Evolutionary conservation across 179 eudicot species (phyloP).

Genomic region (Kewa caespitosa): DNA sequence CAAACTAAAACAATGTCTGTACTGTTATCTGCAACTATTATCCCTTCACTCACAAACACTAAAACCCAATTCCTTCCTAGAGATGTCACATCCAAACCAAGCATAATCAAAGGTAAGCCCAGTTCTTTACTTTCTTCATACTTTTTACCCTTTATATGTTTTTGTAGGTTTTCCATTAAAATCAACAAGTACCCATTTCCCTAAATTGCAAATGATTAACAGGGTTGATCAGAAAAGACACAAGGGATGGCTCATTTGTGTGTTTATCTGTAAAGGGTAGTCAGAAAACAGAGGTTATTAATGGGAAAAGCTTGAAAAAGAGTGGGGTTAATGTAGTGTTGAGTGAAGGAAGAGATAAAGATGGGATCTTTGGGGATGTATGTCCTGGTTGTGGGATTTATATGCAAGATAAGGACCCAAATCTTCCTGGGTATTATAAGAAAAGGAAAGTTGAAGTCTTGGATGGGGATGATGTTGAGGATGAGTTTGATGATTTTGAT

Average conservation of each 20-base stretch:
- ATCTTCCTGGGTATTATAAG: conserved; percentile 76
- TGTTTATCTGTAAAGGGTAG: conserved; percentile 47
- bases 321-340: conserved; percentile 44
- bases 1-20: conserved; percentile 38
- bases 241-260: conserved; percentile 25
- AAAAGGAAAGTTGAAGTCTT: conserved; percentile 46
- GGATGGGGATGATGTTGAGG: conserved; percentile 21
- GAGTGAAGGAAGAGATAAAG: conserved; percentile 91
- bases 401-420: conserved; percentile 86
- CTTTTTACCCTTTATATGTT: not conserved
- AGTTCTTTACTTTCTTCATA: not conserved
- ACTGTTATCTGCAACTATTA: conserved; percentile 37
- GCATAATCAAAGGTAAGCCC: conserved; percentile 36
- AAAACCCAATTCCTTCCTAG: conserved; percentile 22
- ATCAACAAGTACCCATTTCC: conserved; percentile 4
- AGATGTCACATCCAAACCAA: conserved; percentile 18
- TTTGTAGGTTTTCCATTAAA: not conserved
- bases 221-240: conserved; percentile 39
- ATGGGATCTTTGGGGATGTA: conserved; percentile 58
- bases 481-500: conserved; percentile 5
- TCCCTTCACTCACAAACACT: conserved; percentile 33
- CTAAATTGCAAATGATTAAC: conserved; percentile 18
- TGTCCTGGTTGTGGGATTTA: conserved; percentile 98
- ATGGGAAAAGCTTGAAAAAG: conserved; percentile 41
- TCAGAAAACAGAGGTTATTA: conserved; percentile 32